Evolutionary conservation across 495 filamentous ascomycete genomes (phyloP).

Genomic region (Aspergillus homomorphus): DNA sequence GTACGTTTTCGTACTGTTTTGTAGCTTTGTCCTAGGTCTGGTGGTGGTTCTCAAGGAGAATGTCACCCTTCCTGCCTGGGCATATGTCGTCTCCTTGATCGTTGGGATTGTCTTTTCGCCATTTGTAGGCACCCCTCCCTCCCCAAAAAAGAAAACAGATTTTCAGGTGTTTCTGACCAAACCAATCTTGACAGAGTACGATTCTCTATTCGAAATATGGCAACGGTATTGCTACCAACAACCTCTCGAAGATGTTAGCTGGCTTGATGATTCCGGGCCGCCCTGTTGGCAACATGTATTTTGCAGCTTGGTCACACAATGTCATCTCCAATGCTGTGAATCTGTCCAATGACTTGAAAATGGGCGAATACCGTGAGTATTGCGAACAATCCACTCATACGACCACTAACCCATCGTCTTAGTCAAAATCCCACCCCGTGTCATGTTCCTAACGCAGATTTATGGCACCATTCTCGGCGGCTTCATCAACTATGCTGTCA

Average conservation of each 20-base stretch:
- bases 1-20: conserved; percentile 45
- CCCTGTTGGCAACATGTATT: conserved; percentile 46
- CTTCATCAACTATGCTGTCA: conserved; percentile 48
- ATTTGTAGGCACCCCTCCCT: conserved; percentile 31
- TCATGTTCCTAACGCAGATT: conserved; percentile 46
- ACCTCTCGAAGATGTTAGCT: conserved; percentile 39
- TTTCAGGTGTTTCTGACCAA: background rate
- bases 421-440: conserved; percentile 46
- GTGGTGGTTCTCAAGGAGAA: conserved; percentile 44
- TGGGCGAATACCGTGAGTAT: conserved; percentile 36
- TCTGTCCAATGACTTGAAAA: conserved; percentile 37
- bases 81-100: conserved; percentile 46
- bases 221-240: conserved; percentile 37
- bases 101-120: conserved; percentile 31
- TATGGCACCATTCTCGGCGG: conserved; percentile 46
- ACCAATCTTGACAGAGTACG: conserved; percentile 20
- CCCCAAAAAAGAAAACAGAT: background rate
- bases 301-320: conserved; percentile 39
- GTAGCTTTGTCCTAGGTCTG: conserved; percentile 49
- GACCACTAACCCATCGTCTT: background rate
- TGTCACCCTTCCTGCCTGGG: conserved; percentile 54
- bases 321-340: conserved; percentile 32
- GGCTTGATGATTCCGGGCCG: conserved; percentile 41
- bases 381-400: background rate
- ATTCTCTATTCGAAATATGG: conserved; percentile 35